A percentile compares a stretch with the other conserved stretches of the same genome.
phyloP scores from a whole-genome alignment of 495 filamentous ascomycete species.

The Articulospora tetracladia region DNA sequence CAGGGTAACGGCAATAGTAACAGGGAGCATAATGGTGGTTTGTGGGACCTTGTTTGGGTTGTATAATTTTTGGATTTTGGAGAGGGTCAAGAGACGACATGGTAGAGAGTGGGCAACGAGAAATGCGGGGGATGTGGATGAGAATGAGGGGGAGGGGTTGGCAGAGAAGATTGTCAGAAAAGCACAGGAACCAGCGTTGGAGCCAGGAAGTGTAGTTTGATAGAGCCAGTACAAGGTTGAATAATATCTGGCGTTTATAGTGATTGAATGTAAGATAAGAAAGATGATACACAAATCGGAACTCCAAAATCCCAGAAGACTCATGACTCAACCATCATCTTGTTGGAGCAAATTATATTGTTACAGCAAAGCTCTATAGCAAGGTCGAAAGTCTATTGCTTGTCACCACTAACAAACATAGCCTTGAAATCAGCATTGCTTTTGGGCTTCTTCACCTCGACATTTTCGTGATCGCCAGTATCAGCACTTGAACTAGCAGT shows the following conservation, averaged over 20 bases:
- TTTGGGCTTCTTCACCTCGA: conserved; percentile 45
- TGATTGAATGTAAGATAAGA: not conserved
- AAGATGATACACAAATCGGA: not conserved
- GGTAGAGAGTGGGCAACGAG: conserved; percentile 8
- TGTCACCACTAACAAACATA: conserved; percentile 51
- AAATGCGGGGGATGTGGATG: conserved; percentile 7
- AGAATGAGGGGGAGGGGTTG: conserved; percentile 9
- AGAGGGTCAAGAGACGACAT: conserved; percentile 27
- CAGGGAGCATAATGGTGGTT: conserved; percentile 21
- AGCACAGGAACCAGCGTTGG: conserved; percentile 12
- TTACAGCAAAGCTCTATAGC: too few species aligned
- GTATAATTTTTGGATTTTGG: conserved; percentile 33
- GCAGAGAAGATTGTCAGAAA: conserved; percentile 18
- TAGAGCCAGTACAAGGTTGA: not conserved
- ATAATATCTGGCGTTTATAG: not conserved
- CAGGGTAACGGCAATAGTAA: conserved; percentile 32
- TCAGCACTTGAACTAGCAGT: conserved; percentile 18
- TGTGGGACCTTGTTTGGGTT: conserved; percentile 27
- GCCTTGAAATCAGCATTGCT: conserved; percentile 87
- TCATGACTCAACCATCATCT: not conserved
- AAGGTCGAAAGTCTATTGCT: too few species aligned
- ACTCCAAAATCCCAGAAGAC: not conserved
- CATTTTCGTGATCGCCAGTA: conserved; percentile 12
- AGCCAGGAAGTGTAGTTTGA: conserved; percentile 16
- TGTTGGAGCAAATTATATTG: not conserved